These are phyloP conservation scores for Phlyctochytrium planicorne DNA, from an alignment of 192 early-diverging fungal species.

Conservation along the genomic window DNA sequence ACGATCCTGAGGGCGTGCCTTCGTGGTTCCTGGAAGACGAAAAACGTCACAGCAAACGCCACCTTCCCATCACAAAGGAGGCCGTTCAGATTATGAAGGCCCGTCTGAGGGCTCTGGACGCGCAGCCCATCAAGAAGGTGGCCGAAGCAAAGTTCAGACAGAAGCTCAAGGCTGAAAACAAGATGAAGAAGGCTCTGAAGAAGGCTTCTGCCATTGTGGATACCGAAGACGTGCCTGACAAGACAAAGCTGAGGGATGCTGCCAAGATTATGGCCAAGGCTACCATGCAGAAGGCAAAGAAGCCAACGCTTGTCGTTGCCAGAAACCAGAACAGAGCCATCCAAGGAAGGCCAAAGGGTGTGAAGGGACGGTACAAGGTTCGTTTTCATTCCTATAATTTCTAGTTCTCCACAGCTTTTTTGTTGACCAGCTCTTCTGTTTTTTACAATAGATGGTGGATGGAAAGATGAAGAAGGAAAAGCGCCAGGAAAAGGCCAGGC, in stretches of 20 bases:
- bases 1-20: conserved; percentile 83
- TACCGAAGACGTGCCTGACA: conserved; percentile 77
- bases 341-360: conserved; percentile 91
- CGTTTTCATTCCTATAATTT: no score
- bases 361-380: conserved; percentile 89
- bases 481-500: conserved; percentile 63
- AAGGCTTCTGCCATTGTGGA: conserved; percentile 85
- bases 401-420: neutral
- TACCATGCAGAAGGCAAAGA: conserved; percentile 55
- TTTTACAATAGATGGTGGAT: conserved; percentile 79
- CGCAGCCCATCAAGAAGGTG: conserved; percentile 98
- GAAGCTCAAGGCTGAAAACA: conserved; percentile 76
- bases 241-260: conserved; percentile 82
- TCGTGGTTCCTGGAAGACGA: conserved; percentile 95
- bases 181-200: conserved; percentile 78
- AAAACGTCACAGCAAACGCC: conserved; percentile 80
- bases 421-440: neutral
- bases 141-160: conserved; percentile 98
- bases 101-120: conserved; percentile 85
- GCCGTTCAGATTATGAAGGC: conserved; percentile 83
- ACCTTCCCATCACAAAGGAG: conserved; percentile 95
- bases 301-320: conserved; percentile 88
- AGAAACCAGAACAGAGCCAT: conserved; percentile 74
- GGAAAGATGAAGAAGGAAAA: conserved; percentile 95
- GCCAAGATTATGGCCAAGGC: conserved; percentile 79